These are phyloP conservation scores for Solanum paucissectum DNA, from an alignment of 257 asterid genomes.

Conservation along the genomic window DNA sequence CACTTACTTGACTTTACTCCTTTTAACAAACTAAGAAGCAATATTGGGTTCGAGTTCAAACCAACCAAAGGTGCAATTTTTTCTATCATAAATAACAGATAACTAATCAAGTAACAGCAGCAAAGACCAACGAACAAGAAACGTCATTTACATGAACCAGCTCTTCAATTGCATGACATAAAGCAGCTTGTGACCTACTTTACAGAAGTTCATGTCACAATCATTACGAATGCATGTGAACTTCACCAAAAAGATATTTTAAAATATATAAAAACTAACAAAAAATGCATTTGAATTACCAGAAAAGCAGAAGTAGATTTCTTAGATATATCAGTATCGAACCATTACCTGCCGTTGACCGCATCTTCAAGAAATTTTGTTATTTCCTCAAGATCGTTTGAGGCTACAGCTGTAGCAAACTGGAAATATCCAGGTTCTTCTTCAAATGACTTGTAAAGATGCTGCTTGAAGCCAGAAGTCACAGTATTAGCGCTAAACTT, in stretches of 20 bases:
- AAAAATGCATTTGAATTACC: background rate
- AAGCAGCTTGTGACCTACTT: background rate
- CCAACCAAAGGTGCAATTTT: background rate
- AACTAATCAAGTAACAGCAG: background rate
- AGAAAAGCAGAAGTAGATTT: background rate
- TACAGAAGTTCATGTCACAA: background rate
- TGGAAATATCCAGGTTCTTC: slow-evolving; percentile 71
- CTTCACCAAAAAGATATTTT: background rate
- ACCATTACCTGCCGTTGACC: slow-evolving; percentile 60
- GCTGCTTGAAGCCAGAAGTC: slow-evolving; percentile 41
- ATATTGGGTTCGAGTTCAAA: background rate
- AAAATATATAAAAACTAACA: background rate
- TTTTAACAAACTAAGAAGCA: background rate
- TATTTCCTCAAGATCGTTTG: slow-evolving; percentile 91
- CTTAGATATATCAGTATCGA: background rate
- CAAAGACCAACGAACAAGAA: background rate
- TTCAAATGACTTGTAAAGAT: slow-evolving; percentile 73
- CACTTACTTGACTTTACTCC: background rate
- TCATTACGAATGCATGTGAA: background rate
- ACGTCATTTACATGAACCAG: background rate
- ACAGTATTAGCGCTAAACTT: background rate
- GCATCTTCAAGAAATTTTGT: slow-evolving; percentile 85
- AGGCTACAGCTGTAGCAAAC: slow-evolving; percentile 74
- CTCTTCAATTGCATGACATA: background rate
- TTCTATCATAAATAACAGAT: background rate